A percentile compares a stretch with the other conserved stretches of the same genome.
Conservation (phyloP, 2,329 filamentous ascomycete species). For the Neopestalotiopsis sp. region DNA sequence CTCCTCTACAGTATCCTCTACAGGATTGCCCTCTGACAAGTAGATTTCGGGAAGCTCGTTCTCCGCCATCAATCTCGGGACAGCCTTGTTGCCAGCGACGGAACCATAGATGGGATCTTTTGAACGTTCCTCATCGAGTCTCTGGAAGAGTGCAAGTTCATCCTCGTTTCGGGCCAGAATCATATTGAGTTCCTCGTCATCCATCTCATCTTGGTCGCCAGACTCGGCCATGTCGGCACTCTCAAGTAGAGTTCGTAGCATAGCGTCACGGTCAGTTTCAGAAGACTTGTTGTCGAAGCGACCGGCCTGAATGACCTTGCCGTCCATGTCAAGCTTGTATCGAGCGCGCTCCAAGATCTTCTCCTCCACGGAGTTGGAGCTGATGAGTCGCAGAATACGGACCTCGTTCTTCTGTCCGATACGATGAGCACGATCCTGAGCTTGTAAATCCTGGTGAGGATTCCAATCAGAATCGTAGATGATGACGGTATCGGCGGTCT, state of each 20-base stretch:
- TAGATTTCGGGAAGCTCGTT: slow-evolving; percentile 94
- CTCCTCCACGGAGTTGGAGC: slow-evolving; percentile 95
- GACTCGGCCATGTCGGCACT: slow-evolving; percentile 73
- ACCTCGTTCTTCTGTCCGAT: slow-evolving; percentile 99
- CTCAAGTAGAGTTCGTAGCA: slow-evolving; percentile 92
- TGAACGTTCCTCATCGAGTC: slow-evolving; percentile 78
- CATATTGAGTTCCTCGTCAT: slow-evolving; percentile 95
- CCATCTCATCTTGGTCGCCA: slow-evolving; percentile 92
- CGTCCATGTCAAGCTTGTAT: slow-evolving; percentile 98
- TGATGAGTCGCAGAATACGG: slow-evolving; percentile 93
- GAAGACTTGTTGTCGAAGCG: slow-evolving; percentile 99
- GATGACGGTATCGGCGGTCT: slow-evolving; percentile 98
- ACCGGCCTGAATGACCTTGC: slow-evolving; percentile 98
- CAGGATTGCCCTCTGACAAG: slow-evolving; percentile 81
- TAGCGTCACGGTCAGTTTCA: slow-evolving; percentile 95
- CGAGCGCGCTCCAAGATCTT: slow-evolving; percentile 97
- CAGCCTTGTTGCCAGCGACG: slow-evolving; percentile 62
- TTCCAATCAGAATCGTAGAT: slow-evolving; percentile 99
- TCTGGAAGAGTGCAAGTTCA: slow-evolving; percentile 79
- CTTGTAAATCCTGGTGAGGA: slow-evolving; percentile 97
- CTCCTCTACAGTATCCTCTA: slow-evolving; percentile 80
- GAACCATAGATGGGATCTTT: slow-evolving; percentile 75
- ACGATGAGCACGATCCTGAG: slow-evolving; percentile 99
- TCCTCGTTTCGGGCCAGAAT: slow-evolving; percentile 88
- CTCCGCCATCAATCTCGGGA: slow-evolving; percentile 85